phyloP scores from a whole-genome alignment of 2,329 filamentous ascomycete species.

The Periconia sp. region DNA sequence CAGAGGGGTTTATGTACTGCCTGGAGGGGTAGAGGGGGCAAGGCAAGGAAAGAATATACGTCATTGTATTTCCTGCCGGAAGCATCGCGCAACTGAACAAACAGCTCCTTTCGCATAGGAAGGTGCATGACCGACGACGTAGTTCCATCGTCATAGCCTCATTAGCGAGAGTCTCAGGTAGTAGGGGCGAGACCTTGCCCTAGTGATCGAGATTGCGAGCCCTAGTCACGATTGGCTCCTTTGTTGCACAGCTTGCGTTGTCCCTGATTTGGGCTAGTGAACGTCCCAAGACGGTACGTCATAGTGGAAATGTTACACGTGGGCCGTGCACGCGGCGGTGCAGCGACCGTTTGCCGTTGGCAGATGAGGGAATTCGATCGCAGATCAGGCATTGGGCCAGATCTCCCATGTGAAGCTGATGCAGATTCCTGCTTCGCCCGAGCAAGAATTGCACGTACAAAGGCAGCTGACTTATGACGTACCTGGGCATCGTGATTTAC shows the following conservation, averaged over 20 bases:
- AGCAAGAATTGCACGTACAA: not conserved
- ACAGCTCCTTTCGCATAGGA: not conserved
- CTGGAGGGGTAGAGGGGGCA: no score
- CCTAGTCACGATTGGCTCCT: constrained; percentile 10
- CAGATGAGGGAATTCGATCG: constrained; percentile 5
- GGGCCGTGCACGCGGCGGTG: constrained; percentile 5
- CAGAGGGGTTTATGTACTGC: constrained; percentile 28
- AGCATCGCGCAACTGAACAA: constrained; percentile 5
- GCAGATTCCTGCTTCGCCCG: constrained; percentile 1
- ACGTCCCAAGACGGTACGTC: constrained; percentile 2
- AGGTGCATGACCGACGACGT: constrained; percentile 11
- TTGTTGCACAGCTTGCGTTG: constrained; percentile 3
- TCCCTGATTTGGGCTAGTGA: not conserved
- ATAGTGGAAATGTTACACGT: not conserved
- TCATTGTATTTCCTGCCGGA: constrained; percentile 23
- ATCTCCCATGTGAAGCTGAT: constrained; percentile 9
- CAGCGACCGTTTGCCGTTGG: not conserved
- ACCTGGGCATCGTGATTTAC: not conserved
- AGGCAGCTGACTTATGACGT: not conserved
- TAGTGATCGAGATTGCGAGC: constrained; percentile 7
- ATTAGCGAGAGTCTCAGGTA: not conserved
- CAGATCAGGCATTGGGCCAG: constrained; percentile 1
- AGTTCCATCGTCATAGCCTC: constrained; percentile 3
- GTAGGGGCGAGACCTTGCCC: not conserved
- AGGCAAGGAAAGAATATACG: constrained; percentile 20